These are phyloP conservation scores for Trichosphaerium sp. DNA, from an alignment of 78 protist genomes.

Conservation along the genomic window DNA sequence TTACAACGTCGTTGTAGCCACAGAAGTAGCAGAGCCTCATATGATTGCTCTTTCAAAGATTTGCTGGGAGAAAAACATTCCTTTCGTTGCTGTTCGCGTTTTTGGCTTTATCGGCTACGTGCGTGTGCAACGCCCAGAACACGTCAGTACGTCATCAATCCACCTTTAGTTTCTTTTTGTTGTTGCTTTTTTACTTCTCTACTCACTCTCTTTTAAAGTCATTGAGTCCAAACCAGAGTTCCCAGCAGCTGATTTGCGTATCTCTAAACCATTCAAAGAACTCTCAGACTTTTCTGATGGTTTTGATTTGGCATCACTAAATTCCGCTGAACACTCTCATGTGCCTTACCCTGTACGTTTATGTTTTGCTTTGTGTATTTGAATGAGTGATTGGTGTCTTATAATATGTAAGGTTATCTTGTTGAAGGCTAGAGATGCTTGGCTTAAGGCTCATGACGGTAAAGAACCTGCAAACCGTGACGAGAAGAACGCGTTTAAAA, in stretches of 20 bases:
- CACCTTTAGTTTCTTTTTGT: neutral
- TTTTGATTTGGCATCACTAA: conserved; percentile 15
- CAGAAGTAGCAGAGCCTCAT: conserved; percentile 22
- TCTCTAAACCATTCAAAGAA: conserved; percentile 45
- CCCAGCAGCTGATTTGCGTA: conserved; percentile 51
- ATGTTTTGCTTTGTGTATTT: too few relatives aligned
- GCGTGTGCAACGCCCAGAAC: conserved; percentile 44
- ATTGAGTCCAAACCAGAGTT: conserved; percentile 63
- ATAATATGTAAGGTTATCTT: too few relatives aligned
- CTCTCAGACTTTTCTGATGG: conserved; percentile 12
- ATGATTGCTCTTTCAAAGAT: conserved; percentile 19
- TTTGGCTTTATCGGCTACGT: conserved; percentile 70
- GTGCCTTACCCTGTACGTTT: conserved; percentile 47
- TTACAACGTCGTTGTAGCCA: conserved; percentile 58
- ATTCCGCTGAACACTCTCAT: conserved; percentile 31
- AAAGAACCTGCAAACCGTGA: conserved; percentile 28
- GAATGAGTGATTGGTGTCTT: too few relatives aligned
- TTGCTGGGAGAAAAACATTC: conserved; percentile 8
- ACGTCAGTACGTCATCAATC: conserved; percentile 25
- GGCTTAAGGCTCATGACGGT: neutral
- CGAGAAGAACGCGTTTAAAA: conserved; percentile 54
- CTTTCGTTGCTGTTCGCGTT: conserved; percentile 37
- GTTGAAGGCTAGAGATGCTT: too few relatives aligned
- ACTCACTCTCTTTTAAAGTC: conserved; percentile 11
- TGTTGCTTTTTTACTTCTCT: neutral